A percentile compares a stretch with the other conserved stretches of the same genome.
Conservation (phyloP, 2,329 filamentous ascomycete genomes). For the Plenodomus lindquistii region DNA sequence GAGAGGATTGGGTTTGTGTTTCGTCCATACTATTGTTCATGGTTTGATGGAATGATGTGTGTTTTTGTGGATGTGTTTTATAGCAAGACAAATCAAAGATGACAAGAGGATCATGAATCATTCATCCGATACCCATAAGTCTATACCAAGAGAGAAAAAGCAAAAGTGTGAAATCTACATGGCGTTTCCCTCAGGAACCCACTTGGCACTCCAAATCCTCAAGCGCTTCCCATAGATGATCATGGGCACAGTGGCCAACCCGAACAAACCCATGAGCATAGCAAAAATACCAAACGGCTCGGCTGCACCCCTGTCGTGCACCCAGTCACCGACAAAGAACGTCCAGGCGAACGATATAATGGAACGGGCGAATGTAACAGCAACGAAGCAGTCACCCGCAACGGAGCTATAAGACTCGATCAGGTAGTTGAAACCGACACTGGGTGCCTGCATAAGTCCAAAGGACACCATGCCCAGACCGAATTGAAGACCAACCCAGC, state of each 20-base stretch:
- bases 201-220: conserved; percentile 47
- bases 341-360: conserved; percentile 60
- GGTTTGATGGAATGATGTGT: background rate
- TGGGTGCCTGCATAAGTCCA: conserved; percentile 48
- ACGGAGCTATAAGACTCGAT: conserved; percentile 56
- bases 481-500: conserved; percentile 48
- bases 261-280: conserved; percentile 56
- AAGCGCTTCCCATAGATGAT: conserved; percentile 48
- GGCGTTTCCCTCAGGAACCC: conserved; percentile 26
- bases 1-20: background rate
- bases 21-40: background rate
- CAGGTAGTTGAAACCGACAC: conserved; percentile 52
- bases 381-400: conserved; percentile 58
- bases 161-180: conserved; percentile 7
- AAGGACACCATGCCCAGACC: conserved; percentile 47
- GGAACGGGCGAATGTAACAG: conserved; percentile 55
- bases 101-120: no score
- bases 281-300: conserved; percentile 59
- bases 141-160: no score
- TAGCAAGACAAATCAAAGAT: no score
- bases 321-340: conserved; percentile 58
- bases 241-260: conserved; percentile 43
- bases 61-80: background rate
- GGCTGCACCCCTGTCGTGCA: conserved; percentile 48
- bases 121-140: no score